A percentile compares a stretch with the other conserved stretches of the same genome.
Conservation (phyloP, 257 asterid genomes). For the Scutellaria baicalensis region DNA sequence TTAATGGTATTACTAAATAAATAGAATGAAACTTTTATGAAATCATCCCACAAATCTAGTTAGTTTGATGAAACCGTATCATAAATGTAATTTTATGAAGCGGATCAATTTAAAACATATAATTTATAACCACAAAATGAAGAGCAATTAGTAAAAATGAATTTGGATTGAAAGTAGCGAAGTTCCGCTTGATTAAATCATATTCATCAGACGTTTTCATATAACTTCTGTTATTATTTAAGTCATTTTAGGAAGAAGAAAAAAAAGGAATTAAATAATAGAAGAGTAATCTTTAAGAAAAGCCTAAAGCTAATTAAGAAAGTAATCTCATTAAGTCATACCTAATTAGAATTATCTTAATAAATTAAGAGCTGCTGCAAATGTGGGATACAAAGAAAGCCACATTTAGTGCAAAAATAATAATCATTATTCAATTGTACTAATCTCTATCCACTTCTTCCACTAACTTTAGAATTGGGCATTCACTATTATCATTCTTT, state of each 20-base stretch:
- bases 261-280: background rate
- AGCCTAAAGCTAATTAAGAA: background rate
- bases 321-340: background rate
- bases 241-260: background rate
- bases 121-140: too few species aligned
- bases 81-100: too few species aligned
- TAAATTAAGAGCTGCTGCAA: conserved; percentile 5
- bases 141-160: too few species aligned
- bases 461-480: conserved; percentile 2
- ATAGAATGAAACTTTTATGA: too few species aligned
- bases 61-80: too few species aligned
- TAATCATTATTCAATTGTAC: background rate
- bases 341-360: background rate
- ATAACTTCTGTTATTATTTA: too few species aligned
- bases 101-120: too few species aligned
- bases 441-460: conserved; percentile 4
- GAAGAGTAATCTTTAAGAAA: background rate
- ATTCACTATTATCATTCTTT: background rate
- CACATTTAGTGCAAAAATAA: background rate
- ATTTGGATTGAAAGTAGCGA: too few species aligned
- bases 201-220: too few species aligned
- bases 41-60: too few species aligned
- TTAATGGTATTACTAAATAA: too few species aligned
- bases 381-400: conserved; percentile 2
- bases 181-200: too few species aligned